Evolutionary conservation across 2,329 filamentous ascomycete genomes (phyloP).

Genomic region (Penicillium sp.): DNA sequence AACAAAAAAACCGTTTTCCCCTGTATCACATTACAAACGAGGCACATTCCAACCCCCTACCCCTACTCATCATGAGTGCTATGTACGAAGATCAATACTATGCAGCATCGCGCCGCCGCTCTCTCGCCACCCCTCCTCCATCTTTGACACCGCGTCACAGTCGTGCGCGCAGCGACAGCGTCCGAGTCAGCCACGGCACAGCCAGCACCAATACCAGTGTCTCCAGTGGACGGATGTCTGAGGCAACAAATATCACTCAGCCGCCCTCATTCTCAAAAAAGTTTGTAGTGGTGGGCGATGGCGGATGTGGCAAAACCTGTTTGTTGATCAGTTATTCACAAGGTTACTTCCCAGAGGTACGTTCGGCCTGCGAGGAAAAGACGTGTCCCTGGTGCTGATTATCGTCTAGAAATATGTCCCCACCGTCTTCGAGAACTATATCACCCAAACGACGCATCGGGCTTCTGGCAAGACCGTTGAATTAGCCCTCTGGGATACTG

Average conservation of each 20-base stretch:
- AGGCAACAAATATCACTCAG: conserved; percentile 82
- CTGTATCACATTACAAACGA: conserved; percentile 12
- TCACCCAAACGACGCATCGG: conserved; percentile 89
- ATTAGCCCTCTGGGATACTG: conserved; percentile 96
- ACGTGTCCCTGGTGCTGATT: not conserved
- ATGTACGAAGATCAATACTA: conserved; percentile 48
- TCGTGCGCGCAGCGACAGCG: conserved; percentile 55
- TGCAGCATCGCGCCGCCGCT: conserved; percentile 60
- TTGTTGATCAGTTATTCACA: conserved; percentile 98
- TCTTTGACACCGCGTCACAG: conserved; percentile 46
- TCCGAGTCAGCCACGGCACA: conserved; percentile 81
- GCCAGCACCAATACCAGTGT: conserved; percentile 80
- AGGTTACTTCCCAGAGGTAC: conserved; percentile 97
- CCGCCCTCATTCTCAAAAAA: conserved; percentile 96
- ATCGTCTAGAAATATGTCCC: conserved; percentile 89
- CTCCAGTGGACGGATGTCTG: conserved; percentile 70
- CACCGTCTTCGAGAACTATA: conserved; percentile 99
- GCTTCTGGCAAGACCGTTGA: conserved; percentile 91
- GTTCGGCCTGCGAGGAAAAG: conserved; percentile 22
- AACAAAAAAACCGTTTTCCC: not conserved
- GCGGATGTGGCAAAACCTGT: conserved; percentile 98
- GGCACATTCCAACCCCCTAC: conserved; percentile 22
- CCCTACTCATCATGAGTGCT: conserved; percentile 31
- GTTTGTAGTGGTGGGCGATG: conserved; percentile 97
- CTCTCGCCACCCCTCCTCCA: conserved; percentile 45